Conservation (phyloP, 169 alveolate species). For the Plasmodium gaboni region DNA sequence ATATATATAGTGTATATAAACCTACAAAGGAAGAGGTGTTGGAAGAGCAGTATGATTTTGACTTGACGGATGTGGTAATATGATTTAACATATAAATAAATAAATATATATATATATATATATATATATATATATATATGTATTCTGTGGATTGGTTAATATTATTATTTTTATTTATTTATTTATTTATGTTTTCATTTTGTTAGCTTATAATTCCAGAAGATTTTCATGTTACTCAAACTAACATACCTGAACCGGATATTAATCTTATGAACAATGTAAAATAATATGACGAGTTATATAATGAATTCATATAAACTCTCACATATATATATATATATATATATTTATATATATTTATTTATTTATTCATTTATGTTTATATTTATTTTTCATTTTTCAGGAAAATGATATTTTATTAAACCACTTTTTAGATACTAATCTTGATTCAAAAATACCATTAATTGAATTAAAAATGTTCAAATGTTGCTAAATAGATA, state of each 20-base stretch:
- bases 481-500: conserved; percentile 19
- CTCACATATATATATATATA: too few relatives aligned
- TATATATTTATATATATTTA: too few relatives aligned
- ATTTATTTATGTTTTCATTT: neutral
- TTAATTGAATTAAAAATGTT: conserved; percentile 35
- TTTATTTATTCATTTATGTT: conserved; percentile 6
- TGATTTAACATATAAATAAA: neutral
- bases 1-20: conserved; percentile 56
- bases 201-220: conserved; percentile 71
- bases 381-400: neutral
- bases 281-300: neutral
- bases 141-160: neutral
- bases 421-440: conserved; percentile 33
- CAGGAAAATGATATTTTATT: conserved; percentile 55
- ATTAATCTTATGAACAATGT: conserved; percentile 47
- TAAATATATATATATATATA: neutral
- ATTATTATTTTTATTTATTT: too few relatives aligned
- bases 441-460: conserved; percentile 63
- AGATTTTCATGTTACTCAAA: conserved; percentile 50
- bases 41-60: conserved; percentile 34
- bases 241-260: conserved; percentile 61
- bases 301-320: too few relatives aligned
- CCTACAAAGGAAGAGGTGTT: conserved; percentile 29
- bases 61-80: conserved; percentile 56
- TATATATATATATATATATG: neutral